Percentiles rank a stretch among this genome's conserved stretches.
These are phyloP conservation scores for Vitis rupestris DNA, from an alignment of 164 flowering plant genomes.

Conservation along the genomic window DNA sequence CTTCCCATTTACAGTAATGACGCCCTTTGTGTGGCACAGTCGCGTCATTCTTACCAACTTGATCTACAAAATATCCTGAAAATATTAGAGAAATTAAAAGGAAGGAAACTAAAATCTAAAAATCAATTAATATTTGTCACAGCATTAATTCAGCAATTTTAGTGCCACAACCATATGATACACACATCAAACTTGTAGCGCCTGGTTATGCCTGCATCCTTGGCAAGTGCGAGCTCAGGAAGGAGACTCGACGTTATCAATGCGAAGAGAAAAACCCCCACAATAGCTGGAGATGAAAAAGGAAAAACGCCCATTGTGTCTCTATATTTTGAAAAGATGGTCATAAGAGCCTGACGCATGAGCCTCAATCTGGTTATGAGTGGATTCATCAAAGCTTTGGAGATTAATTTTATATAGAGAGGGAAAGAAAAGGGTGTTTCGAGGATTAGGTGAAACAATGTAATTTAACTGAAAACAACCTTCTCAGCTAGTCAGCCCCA, in stretches of 20 bases:
- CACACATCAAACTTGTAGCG: slow-evolving; percentile 38
- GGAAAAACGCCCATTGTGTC: slow-evolving; percentile 14
- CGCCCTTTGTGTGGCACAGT: slow-evolving; percentile 39
- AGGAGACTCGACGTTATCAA: slow-evolving; percentile 4
- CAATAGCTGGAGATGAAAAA: slow-evolving; percentile 2
- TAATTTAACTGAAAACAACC: not conserved
- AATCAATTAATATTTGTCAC: not conserved
- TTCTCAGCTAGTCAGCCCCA: no score
- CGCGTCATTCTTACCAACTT: slow-evolving; percentile 32
- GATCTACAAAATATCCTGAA: slow-evolving; percentile 18
- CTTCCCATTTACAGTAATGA: slow-evolving; percentile 40
- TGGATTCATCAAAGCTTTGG: not conserved
- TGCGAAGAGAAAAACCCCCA: not conserved
- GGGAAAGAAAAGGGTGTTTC: not conserved
- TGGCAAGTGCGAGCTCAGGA: slow-evolving; percentile 17
- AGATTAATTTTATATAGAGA: slow-evolving; percentile 1
- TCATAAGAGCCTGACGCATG: not conserved
- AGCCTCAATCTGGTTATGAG: no score
- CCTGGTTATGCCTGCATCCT: slow-evolving; percentile 27
- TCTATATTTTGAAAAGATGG: not conserved
- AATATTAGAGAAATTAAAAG: not conserved
- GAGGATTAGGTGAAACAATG: slow-evolving; percentile 1
- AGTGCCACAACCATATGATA: not conserved
- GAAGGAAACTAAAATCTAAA: not conserved
- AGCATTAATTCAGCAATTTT: no score